phyloP scores from a whole-genome alignment of 1,284 basidiomycete species.

The Sanghuangporus weigelae region DNA sequence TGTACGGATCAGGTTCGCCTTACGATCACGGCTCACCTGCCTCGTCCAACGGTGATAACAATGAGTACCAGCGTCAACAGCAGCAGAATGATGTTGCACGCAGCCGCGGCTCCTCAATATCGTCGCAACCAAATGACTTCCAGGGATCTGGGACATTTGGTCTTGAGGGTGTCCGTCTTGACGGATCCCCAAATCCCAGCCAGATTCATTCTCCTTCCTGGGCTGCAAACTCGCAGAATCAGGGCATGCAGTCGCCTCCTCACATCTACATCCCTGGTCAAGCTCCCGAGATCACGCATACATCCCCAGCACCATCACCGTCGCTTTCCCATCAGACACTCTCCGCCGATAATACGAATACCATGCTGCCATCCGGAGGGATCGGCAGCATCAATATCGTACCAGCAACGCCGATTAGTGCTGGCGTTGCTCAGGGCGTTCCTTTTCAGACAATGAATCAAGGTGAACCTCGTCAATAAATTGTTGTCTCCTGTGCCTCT shows the following conservation, averaged over 20 bases:
- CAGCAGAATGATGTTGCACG: conserved; percentile 35
- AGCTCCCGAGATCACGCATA: conserved; percentile 16
- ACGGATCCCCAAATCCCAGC: not conserved
- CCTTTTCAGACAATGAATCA: conserved; percentile 49
- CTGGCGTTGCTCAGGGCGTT: conserved; percentile 39
- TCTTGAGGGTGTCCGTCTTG: conserved; percentile 11
- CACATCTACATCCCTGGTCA: conserved; percentile 59
- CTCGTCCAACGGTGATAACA: conserved; percentile 47
- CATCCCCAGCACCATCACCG: conserved; percentile 2
- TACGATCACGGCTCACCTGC: conserved; percentile 59
- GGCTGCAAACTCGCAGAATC: conserved; percentile 43
- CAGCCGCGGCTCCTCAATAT: conserved; percentile 61
- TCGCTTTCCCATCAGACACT: conserved; percentile 21
- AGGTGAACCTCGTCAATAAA: conserved; percentile 35
- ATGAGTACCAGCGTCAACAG: conserved; percentile 20
- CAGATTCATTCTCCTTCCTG: conserved; percentile 26
- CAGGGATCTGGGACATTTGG: conserved; percentile 43
- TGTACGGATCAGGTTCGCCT: conserved; percentile 15
- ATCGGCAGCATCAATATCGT: conserved; percentile 55
- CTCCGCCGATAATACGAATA: conserved; percentile 29
- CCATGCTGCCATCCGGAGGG: conserved; percentile 23
- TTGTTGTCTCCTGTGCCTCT: conserved; percentile 15
- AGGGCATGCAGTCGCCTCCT: conserved; percentile 60
- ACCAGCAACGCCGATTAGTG: conserved; percentile 73
- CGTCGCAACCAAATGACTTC: conserved; percentile 38